Evolutionary conservation across 2,329 filamentous ascomycete genomes (phyloP).

Genomic region (Rhynchosporium graminicola): DNA sequence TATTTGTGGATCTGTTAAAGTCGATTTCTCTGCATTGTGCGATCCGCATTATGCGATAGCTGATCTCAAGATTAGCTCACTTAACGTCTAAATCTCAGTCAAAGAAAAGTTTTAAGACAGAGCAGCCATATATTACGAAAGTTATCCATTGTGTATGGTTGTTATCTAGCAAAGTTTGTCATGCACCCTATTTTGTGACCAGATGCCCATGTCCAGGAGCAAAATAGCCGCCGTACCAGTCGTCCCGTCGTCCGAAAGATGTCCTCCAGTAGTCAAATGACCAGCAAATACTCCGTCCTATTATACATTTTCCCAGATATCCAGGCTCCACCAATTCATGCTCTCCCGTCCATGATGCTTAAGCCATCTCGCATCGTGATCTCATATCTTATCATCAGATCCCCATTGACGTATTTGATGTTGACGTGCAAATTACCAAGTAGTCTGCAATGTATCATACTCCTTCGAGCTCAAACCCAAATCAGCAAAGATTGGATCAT

Average conservation of each 20-base stretch:
- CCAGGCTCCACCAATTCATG: background rate
- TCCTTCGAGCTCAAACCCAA: constrained; percentile 61
- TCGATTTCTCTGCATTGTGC: no score
- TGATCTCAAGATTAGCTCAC: no score
- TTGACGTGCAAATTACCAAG: constrained; percentile 48
- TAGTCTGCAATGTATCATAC: constrained; percentile 63
- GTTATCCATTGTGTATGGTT: background rate
- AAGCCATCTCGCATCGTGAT: background rate
- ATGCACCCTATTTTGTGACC: background rate
- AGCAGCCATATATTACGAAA: background rate
- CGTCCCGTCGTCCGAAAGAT: background rate
- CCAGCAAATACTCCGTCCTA: background rate
- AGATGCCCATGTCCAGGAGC: background rate
- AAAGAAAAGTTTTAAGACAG: background rate
- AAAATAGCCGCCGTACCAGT: no score
- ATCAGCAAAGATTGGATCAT: constrained; percentile 52
- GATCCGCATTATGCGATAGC: no score
- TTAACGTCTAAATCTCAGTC: background rate
- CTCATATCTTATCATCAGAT: background rate
- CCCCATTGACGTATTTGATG: no score
- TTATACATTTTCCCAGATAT: background rate
- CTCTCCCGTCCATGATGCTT: background rate
- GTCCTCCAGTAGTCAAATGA: background rate
- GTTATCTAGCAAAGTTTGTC: background rate
- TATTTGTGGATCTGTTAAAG: no score